Base-by-base conservation (phyloP, 352 stramenopile species). In the Elongisporangium prolatum region DNA sequence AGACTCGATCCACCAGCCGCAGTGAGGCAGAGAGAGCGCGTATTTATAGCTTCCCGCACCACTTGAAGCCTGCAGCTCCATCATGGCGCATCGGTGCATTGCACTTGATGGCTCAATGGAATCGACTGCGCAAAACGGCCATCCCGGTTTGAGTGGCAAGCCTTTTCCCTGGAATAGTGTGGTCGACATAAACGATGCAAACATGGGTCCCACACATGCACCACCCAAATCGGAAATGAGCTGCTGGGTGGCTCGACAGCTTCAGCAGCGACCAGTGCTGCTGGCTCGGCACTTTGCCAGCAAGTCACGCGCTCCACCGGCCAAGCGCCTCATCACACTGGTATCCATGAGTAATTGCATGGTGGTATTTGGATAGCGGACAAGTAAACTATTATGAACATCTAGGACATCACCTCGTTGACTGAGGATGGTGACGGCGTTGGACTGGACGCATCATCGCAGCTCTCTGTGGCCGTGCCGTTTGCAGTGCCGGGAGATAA, bases 401-500 rank as follows among this genome's bases (percentile, higher is more conserved):
- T n/a, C n/a, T 57, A 86, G 76, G 47, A 51, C 18, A 65, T 84
- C 21, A 63, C 67, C 1, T 57, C 60, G 28, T 38, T 87, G 11
- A 77, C 75, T 54, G 66, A 71, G 0, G 59, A 87, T 6, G 80
- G 80, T 28, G 77, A 89, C n/a, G 71, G 75, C 4, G 22, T 89
- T 2, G 75, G 75, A 8, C 61, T 61, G 0, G 52, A 61, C 10
- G 54, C 60, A 2, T 49, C 54, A 1, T 50, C 59, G 1, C 21
- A 51, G 4, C 67, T 84, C 48, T 74, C 71, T 20, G 65, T 82
- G 20, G 48, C 73, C 1, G 72, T 88, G 14, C 77, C 80, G 13
- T 86, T 88, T 50, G 56, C 73, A 9, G 61, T 85, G n/a, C 75
- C 75, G 13, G 77, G 80, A 9, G 80, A 90, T 38, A 5, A 64